These are phyloP conservation scores for Pinus albicaulis DNA, from an alignment of 75 land plant species.

Conservation along the genomic window DNA sequence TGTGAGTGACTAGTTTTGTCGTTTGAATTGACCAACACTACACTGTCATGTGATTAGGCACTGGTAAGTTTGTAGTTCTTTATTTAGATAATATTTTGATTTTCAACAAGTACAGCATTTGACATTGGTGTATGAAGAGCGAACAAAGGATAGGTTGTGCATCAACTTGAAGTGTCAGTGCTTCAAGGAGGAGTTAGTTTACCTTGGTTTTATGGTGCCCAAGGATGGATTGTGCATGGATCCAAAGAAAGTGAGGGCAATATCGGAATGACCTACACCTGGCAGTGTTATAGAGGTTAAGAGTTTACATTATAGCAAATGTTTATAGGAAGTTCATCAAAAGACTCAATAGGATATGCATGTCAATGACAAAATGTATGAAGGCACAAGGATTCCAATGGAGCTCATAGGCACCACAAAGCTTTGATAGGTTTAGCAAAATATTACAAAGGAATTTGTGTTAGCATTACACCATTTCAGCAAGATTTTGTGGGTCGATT, in stretches of 20 bases:
- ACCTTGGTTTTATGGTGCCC: neutral
- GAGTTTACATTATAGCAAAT: neutral
- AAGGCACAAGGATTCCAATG: neutral
- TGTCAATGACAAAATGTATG: neutral
- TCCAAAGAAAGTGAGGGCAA: neutral
- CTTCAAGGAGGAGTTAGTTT: neutral
- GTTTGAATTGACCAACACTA: neutral
- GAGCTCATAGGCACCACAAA: neutral
- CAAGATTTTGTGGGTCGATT: neutral
- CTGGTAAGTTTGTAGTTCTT: neutral
- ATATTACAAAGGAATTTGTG: neutral
- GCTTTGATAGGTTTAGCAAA: neutral
- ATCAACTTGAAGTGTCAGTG: neutral
- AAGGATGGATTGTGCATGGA: neutral
- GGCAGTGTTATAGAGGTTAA: neutral
- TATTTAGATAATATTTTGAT: neutral
- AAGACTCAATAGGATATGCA: neutral
- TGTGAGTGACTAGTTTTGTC: neutral
- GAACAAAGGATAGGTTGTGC: neutral
- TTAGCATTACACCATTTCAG: neutral
- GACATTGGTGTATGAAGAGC: neutral
- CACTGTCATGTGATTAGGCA: neutral
- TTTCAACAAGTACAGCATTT: neutral
- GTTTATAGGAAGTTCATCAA: neutral
- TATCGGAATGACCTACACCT: neutral